Evolutionary conservation across 2,329 filamentous ascomycete species (phyloP).

Genomic region (Ceratocystiopsis brevicomis): DNA sequence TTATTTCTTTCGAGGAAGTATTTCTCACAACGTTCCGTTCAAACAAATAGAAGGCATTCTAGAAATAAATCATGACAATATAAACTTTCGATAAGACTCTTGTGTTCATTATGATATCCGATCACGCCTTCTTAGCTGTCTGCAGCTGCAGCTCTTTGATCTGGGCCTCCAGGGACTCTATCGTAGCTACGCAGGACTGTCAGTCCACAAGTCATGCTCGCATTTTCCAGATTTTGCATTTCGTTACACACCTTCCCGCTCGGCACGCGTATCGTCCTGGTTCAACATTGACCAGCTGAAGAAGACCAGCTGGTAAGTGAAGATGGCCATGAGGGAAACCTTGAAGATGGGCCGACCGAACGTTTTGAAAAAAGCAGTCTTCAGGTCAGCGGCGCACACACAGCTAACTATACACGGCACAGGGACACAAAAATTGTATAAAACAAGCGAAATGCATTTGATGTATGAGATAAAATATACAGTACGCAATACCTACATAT

Average conservation of each 20-base stretch:
- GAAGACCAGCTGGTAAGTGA: constrained; percentile 63
- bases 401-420: no score
- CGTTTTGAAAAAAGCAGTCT: constrained; percentile 45
- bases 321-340: constrained; percentile 53
- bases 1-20: no score
- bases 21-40: no score
- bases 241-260: constrained; percentile 31
- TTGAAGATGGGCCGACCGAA: constrained; percentile 58
- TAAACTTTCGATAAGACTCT: no score
- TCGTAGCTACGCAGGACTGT: constrained; percentile 8
- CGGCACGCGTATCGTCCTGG: constrained; percentile 44
- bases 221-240: no score
- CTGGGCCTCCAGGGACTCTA: constrained; percentile 20
- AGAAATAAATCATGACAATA: no score
- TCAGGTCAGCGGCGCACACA: no score
- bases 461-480: no score
- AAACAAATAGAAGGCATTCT: no score
- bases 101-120: no score
- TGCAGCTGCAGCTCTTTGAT: constrained; percentile 20
- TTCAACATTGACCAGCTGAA: constrained; percentile 59
- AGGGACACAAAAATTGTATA: no score
- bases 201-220: background rate
- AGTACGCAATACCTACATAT: constrained; percentile 1
- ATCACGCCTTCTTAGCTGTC: constrained; percentile 4
- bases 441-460: no score